These are phyloP conservation scores for Mycosphaerella sp. DNA, from an alignment of 2,329 filamentous ascomycete genomes.

Conservation along the genomic window DNA sequence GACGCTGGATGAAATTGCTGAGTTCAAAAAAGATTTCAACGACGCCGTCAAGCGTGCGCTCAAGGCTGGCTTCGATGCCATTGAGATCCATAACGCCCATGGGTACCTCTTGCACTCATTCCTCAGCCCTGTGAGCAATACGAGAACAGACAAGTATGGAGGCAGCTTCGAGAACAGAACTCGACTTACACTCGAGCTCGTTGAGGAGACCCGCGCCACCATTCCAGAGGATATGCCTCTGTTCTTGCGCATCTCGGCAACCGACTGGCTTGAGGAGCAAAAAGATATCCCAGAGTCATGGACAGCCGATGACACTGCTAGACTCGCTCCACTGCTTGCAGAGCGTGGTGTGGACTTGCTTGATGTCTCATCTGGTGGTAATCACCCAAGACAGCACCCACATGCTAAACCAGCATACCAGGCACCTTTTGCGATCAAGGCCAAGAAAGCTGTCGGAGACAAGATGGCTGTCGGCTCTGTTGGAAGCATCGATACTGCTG, in stretches of 20 bases:
- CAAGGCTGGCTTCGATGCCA: constrained; percentile 63
- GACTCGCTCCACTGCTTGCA: constrained; percentile 61
- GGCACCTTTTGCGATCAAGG: constrained; percentile 61
- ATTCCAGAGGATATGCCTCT: constrained; percentile 65
- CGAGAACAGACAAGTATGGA: constrained; percentile 61
- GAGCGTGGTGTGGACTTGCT: constrained; percentile 71
- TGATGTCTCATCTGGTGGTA: constrained; percentile 73
- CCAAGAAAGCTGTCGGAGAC: constrained; percentile 68
- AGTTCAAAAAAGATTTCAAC: constrained; percentile 45
- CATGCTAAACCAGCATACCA: constrained; percentile 62
- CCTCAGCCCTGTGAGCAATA: constrained; percentile 62
- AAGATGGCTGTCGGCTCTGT: constrained; percentile 67
- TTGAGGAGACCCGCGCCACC: constrained; percentile 53
- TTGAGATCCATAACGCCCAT: constrained; percentile 75
- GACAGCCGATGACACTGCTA: constrained; percentile 58
- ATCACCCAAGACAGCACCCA: constrained; percentile 53
- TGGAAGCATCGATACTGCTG: constrained; percentile 63
- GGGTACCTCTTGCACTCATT: constrained; percentile 70
- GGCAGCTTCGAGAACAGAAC: constrained; percentile 63
- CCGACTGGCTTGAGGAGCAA: constrained; percentile 64
- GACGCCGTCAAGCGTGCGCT: constrained; percentile 28
- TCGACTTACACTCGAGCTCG: constrained; percentile 59
- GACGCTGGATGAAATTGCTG: constrained; percentile 61
- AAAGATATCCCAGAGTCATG: constrained; percentile 53
- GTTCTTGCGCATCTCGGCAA: constrained; percentile 65